Percentiles rank a stretch among this genome's conserved stretches.
Conservation (phyloP, 2,329 filamentous ascomycete genomes). For the Pseudogymnoascus sp. region DNA sequence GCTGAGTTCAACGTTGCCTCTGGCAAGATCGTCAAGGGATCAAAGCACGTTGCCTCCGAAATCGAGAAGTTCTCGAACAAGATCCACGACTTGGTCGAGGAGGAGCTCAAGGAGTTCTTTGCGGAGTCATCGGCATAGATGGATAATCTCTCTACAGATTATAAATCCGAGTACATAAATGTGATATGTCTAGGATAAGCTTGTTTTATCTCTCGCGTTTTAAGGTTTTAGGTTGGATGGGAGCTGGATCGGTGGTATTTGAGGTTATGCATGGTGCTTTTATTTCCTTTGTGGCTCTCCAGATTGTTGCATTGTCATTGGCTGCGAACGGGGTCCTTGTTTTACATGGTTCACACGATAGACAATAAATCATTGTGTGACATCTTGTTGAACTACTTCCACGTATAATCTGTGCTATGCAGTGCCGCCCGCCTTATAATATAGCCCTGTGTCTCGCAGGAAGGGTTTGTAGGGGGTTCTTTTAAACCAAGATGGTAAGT, state of each 20-base stretch:
- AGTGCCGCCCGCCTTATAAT: neutral
- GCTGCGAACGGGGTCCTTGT: neutral
- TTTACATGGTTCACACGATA: conserved; percentile 5
- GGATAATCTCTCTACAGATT: conserved; percentile 21
- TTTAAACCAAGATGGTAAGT: neutral
- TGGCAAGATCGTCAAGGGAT: conserved; percentile 47
- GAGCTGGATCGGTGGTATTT: conserved; percentile 24
- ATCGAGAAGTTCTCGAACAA: conserved; percentile 55
- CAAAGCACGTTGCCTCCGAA: conserved; percentile 46
- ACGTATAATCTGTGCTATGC: neutral
- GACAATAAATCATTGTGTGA: conserved; percentile 7
- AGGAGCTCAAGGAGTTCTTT: conserved; percentile 53
- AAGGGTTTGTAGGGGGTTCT: neutral
- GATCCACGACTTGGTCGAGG: conserved; percentile 53
- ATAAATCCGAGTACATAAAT: neutral
- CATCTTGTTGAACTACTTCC: neutral
- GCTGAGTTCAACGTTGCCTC: conserved; percentile 48
- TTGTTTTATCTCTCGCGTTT: conserved; percentile 16
- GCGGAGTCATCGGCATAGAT: conserved; percentile 32
- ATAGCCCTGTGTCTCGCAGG: neutral
- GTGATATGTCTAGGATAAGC: conserved; percentile 6
- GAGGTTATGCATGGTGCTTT: conserved; percentile 27
- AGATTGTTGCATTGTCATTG: conserved; percentile 1
- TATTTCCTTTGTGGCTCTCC: conserved; percentile 8
- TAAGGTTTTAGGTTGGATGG: conserved; percentile 24